Evolutionary conservation across 2,329 filamentous ascomycete genomes (phyloP).

Genomic region (Curvularia hawaiiensis): DNA sequence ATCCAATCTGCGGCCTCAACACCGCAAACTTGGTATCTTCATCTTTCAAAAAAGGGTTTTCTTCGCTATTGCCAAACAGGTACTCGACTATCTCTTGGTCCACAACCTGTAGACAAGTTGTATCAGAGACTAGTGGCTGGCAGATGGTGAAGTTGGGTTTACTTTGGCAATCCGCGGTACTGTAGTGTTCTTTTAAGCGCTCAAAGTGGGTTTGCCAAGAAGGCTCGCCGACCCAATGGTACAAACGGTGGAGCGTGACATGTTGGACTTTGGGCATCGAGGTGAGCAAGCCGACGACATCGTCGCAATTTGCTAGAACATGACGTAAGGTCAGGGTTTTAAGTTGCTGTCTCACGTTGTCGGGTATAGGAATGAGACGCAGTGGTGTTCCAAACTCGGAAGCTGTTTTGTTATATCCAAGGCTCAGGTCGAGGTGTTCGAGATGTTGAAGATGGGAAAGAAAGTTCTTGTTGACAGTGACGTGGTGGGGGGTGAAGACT

Average conservation of each 20-base stretch:
- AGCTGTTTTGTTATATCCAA: slow-evolving; percentile 1
- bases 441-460: slow-evolving; percentile 12
- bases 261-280: slow-evolving; percentile 1
- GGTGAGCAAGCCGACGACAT: slow-evolving; percentile 1
- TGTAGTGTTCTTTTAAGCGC: slow-evolving; percentile 2
- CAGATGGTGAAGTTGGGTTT: slow-evolving; percentile 2
- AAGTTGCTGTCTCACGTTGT: background rate
- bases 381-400: background rate
- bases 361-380: slow-evolving; percentile 7
- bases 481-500: background rate
- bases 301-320: background rate
- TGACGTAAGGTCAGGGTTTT: slow-evolving; percentile 7
- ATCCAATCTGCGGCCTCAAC: slow-evolving; percentile 13
- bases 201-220: background rate
- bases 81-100: slow-evolving; percentile 17
- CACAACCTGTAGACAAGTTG: slow-evolving; percentile 3
- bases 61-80: slow-evolving; percentile 11
- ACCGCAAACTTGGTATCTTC: background rate
- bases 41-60: slow-evolving; percentile 12
- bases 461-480: background rate
- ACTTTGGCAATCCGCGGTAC: background rate
- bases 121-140: background rate
- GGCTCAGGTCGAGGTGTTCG: slow-evolving; percentile 20
- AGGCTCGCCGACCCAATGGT: background rate
- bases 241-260: slow-evolving; percentile 3